Conservation (phyloP, 1,139 yeast species). For the Lodderomyces pseudojiufengensis region DNA sequence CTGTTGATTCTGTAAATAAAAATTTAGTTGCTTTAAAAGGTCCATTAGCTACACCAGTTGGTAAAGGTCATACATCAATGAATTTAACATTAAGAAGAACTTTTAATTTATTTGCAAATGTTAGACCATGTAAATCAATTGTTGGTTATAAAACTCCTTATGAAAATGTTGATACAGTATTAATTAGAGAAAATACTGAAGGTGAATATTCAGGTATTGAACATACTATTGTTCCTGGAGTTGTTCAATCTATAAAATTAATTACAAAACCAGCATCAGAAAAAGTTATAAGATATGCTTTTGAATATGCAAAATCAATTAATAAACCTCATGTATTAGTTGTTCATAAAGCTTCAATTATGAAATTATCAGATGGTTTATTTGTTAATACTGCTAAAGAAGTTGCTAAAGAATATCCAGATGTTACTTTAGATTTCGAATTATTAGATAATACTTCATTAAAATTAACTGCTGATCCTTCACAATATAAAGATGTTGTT, state of each 20-base stretch:
- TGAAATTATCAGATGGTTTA: slow-evolving; percentile 97
- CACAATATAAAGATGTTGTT: slow-evolving; percentile 73
- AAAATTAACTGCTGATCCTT: slow-evolving; percentile 85
- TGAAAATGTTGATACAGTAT: slow-evolving; percentile 88
- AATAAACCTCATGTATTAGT: slow-evolving; percentile 88
- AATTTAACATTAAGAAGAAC: slow-evolving; percentile 97
- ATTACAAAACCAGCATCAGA: slow-evolving; percentile 96
- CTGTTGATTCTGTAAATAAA: slow-evolving; percentile 88
- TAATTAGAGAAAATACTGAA: slow-evolving; percentile 98
- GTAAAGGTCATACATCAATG: slow-evolving; percentile 97
- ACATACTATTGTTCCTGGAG: slow-evolving; percentile 97
- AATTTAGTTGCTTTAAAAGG: slow-evolving; percentile 96
- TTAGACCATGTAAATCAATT: slow-evolving; percentile 93
- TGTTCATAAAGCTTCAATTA: slow-evolving; percentile 97
- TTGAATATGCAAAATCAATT: slow-evolving; percentile 89
- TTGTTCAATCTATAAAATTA: slow-evolving; percentile 94
- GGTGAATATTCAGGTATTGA: slow-evolving; percentile 99
- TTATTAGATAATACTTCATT: slow-evolving; percentile 94
- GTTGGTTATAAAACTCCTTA: slow-evolving; percentile 94
- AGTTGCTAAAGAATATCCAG: slow-evolving; percentile 88
- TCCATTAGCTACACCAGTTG: slow-evolving; percentile 96
- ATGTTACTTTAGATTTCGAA: slow-evolving; percentile 76
- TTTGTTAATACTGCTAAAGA: slow-evolving; percentile 90
- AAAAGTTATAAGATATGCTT: slow-evolving; percentile 94
- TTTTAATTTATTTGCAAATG: slow-evolving; percentile 92